Evolutionary conservation across 176 grass and related monocot species (phyloP).

Genomic region (Eragrostis nindensis): DNA sequence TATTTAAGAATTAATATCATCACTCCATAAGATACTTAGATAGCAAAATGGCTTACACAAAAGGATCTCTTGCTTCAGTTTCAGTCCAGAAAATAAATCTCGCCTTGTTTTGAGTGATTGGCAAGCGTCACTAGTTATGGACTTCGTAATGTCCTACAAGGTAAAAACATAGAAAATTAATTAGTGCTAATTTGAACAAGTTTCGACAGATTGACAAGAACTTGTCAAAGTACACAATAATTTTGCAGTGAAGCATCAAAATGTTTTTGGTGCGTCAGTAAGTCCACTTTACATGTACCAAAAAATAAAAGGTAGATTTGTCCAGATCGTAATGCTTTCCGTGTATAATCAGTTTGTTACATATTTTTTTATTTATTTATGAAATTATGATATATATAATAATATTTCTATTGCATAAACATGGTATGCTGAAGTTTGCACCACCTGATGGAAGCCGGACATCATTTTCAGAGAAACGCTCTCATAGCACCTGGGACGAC

Average conservation of each 20-base stretch:
- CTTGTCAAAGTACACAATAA: constrained; percentile 12
- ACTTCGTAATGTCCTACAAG: constrained; percentile 91
- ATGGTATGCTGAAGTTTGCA: constrained; percentile 45
- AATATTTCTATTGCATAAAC: constrained; percentile 31
- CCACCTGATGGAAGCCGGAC: constrained; percentile 94
- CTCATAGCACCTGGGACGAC: constrained; percentile 82
- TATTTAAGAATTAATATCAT: not conserved
- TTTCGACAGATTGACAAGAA: constrained; percentile 17
- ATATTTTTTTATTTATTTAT: constrained; percentile 18
- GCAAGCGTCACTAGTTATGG: constrained; percentile 78
- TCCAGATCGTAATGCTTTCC: not conserved
- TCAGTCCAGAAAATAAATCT: constrained; percentile 86
- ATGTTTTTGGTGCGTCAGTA: not conserved
- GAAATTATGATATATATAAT: not conserved
- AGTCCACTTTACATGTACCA: not conserved
- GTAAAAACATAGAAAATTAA: constrained; percentile 33
- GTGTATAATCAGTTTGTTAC: constrained; percentile 1
- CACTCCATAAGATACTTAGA: not conserved
- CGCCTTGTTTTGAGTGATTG: constrained; percentile 85
- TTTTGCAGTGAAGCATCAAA: not conserved
- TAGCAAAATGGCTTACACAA: constrained; percentile 68
- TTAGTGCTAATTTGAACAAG: constrained; percentile 27
- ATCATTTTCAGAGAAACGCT: constrained; percentile 93
- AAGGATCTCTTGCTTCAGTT: constrained; percentile 95
- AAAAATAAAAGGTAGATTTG: not conserved